Percentiles rank a stretch among this genome's conserved stretches.
phyloP scores from a whole-genome alignment of 2,329 filamentous ascomycete species.

The Aspergillus piperis region DNA sequence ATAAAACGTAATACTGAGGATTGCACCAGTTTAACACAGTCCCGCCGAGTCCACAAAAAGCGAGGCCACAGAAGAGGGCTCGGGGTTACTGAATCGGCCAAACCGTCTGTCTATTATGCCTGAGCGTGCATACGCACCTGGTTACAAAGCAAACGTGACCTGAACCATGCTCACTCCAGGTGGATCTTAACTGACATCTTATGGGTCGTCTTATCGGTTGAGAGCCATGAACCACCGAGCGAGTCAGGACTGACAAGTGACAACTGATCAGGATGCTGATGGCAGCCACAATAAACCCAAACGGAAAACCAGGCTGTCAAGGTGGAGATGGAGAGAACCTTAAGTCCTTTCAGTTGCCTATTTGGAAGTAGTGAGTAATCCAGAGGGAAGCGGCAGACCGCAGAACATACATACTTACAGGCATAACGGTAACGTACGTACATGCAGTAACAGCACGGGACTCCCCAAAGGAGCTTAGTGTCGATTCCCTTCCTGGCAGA shows the following conservation, averaged over 20 bases:
- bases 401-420: not conserved
- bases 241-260: not conserved
- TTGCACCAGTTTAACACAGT: no score
- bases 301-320: not conserved
- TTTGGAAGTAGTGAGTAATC: no score
- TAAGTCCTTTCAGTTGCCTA: not conserved
- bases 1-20: no score
- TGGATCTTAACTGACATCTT: not conserved
- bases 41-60: not conserved
- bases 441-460: not conserved
- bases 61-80: not conserved
- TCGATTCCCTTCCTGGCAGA: not conserved
- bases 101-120: not conserved
- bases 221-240: not conserved
- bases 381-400: not conserved
- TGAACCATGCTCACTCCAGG: no score
- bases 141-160: no score
- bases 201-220: not conserved
- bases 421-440: not conserved
- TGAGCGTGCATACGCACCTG: no score
- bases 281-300: not conserved
- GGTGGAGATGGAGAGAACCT: not conserved
- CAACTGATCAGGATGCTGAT: not conserved
- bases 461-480: not conserved
- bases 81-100: not conserved